phyloP scores from a whole-genome alignment of 768 basidiomycete species.

The Leccinum uliginosum region DNA sequence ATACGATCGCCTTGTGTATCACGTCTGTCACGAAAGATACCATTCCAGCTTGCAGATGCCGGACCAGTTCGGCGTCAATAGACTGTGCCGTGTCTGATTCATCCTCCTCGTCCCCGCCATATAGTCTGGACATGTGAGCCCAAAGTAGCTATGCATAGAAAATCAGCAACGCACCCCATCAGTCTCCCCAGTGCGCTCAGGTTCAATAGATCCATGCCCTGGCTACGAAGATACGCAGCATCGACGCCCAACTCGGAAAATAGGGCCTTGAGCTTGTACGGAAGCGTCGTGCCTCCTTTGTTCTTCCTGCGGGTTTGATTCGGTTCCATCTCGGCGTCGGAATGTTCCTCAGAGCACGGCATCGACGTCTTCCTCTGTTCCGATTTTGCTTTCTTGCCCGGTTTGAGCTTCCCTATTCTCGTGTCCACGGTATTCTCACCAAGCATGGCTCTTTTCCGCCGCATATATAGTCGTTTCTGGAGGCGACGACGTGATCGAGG shows the following conservation, averaged over 20 bases:
- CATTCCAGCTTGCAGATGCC: conserved; percentile 40
- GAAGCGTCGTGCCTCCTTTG: conserved; percentile 39
- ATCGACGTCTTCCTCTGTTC: conserved; percentile 2
- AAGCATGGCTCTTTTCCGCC: conserved; percentile 56
- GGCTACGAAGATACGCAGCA: conserved; percentile 35
- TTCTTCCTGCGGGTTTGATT: conserved; percentile 14
- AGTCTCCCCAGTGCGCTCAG: conserved; percentile 33
- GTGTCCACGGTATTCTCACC: conserved; percentile 26
- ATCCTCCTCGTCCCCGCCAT: conserved; percentile 19
- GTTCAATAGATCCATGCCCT: conserved; percentile 43
- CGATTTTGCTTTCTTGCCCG: conserved; percentile 29
- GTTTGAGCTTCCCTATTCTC: conserved; percentile 31
- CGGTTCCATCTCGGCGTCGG: conserved; percentile 8
- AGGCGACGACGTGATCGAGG: conserved; percentile 52
- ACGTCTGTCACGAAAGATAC: conserved; percentile 49
- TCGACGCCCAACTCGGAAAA: conserved; percentile 46
- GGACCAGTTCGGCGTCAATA: conserved; percentile 49
- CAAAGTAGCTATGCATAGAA: conserved; percentile 9
- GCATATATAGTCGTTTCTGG: conserved; percentile 67
- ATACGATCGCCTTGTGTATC: conserved; percentile 47
- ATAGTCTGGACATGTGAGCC: conserved; percentile 21
- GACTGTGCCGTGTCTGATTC: conserved; percentile 21
- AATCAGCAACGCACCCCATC: conserved; percentile 37
- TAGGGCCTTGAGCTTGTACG: conserved; percentile 39
- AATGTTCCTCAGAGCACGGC: conserved; percentile 4